These are phyloP conservation scores for Quercus suber DNA, from an alignment of 306 rosid genomes.

Conservation along the genomic window DNA sequence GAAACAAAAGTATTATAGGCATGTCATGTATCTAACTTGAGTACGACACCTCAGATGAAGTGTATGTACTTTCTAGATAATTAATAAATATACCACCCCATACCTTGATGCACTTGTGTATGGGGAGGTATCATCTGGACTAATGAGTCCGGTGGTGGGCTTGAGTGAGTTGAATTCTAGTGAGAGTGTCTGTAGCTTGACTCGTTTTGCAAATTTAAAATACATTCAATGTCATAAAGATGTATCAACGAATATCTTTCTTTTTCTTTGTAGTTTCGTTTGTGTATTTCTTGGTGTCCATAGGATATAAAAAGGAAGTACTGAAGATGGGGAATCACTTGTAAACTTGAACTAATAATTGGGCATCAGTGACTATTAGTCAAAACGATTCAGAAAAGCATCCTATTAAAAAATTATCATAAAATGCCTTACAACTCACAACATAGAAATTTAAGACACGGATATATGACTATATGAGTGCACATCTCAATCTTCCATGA, in stretches of 20 bases:
- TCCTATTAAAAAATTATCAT: constrained; percentile 9
- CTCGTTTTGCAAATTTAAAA: constrained; percentile 11
- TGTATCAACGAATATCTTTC: constrained; percentile 34
- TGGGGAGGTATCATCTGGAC: too few relatives aligned
- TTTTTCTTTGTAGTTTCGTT: constrained; percentile 20
- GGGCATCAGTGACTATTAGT: constrained; percentile 48
- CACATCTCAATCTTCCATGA: constrained; percentile 23
- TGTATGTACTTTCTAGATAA: accelerated
- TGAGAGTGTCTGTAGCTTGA: too few relatives aligned
- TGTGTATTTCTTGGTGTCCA: constrained; percentile 33
- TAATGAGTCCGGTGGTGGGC: too few relatives aligned
- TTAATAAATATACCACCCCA: too few relatives aligned
- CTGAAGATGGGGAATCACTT: constrained; percentile 46
- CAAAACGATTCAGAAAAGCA: constrained; percentile 35
- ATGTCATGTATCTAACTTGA: too few relatives aligned
- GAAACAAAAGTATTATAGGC: accelerated
- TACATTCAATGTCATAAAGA: constrained; percentile 35
- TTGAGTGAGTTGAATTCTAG: too few relatives aligned
- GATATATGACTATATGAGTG: not conserved
- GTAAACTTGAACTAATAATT: constrained; percentile 31
- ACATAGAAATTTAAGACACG: not conserved
- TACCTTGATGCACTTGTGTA: too few relatives aligned
- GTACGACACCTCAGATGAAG: too few relatives aligned
- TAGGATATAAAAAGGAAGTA: constrained; percentile 35
- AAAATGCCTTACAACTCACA: constrained; percentile 40